Evolutionary conservation across 2,329 filamentous ascomycete genomes (phyloP).

Genomic region (Huntiella abstrusa): DNA sequence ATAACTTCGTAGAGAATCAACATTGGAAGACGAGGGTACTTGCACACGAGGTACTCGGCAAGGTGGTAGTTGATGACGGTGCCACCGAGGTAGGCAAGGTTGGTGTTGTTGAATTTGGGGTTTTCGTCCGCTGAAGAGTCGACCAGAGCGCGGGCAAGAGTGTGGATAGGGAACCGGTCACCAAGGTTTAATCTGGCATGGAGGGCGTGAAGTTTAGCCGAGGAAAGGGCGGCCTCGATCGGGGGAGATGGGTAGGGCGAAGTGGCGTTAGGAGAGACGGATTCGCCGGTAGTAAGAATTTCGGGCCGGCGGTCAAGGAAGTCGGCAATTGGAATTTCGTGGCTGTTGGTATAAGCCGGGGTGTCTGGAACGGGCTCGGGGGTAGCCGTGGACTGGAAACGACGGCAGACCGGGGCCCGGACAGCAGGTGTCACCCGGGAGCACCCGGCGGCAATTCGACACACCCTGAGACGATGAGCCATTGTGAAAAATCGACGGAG

Average conservation of each 20-base stretch:
- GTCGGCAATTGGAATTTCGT: conserved; percentile 6
- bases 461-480: too few species aligned
- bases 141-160: conserved; percentile 69
- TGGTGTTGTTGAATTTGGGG: conserved; percentile 70
- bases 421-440: too few species aligned
- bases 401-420: conserved; percentile 1
- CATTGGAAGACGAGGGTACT: conserved; percentile 81
- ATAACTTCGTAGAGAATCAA: conserved; percentile 71
- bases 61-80: conserved; percentile 78
- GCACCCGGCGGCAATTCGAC: too few species aligned
- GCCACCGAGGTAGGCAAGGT: conserved; percentile 62
- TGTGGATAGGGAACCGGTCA: conserved; percentile 63
- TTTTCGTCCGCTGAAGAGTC: conserved; percentile 68
- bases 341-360: conserved; percentile 7
- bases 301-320: conserved; percentile 10
- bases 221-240: conserved; percentile 45
- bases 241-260: conserved; percentile 49
- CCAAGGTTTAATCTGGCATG: conserved; percentile 77
- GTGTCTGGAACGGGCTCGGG: conserved; percentile 13
- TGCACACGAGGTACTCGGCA: conserved; percentile 70
- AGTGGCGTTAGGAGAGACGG: conserved; percentile 18
- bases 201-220: conserved; percentile 79
- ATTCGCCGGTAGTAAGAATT: conserved; percentile 17
- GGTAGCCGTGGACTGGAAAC: conserved; percentile 20
- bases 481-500: too few species aligned